phyloP scores from a whole-genome alignment of 192 early-diverging fungal genomes.

The Entrophospora sp. region DNA sequence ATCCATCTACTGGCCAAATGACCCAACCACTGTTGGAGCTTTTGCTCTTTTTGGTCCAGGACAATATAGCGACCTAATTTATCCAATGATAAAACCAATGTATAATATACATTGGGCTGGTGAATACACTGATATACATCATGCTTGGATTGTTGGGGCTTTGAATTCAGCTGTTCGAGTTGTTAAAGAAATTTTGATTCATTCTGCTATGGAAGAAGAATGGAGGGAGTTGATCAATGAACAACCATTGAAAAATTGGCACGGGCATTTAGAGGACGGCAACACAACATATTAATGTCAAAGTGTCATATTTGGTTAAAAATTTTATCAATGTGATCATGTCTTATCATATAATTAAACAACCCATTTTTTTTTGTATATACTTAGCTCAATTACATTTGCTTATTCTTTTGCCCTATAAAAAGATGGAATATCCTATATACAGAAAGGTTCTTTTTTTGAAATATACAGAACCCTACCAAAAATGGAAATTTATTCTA shows the following conservation, averaged over 20 bases:
- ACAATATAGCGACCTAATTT: conserved; percentile 15
- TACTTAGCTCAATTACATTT: too few relatives aligned
- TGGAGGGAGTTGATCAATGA: not conserved
- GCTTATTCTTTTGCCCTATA: too few relatives aligned
- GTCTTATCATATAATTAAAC: too few relatives aligned
- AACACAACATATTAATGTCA: too few relatives aligned
- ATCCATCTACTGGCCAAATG: conserved; percentile 20
- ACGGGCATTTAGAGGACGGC: not conserved
- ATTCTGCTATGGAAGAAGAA: not conserved
- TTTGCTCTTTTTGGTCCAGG: conserved; percentile 14
- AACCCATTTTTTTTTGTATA: too few relatives aligned
- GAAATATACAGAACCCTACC: too few relatives aligned
- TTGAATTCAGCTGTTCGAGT: conserved; percentile 22
- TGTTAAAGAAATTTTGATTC: not conserved
- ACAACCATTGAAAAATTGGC: not conserved
- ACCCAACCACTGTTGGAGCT: conserved; percentile 14
- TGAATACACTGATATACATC: conserved; percentile 27
- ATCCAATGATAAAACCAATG: conserved; percentile 9
- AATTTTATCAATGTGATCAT: too few relatives aligned
- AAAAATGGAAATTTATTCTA: too few relatives aligned
- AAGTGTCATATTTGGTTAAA: too few relatives aligned
- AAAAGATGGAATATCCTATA: too few relatives aligned
- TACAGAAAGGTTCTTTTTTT: too few relatives aligned
- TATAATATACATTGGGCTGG: conserved; percentile 23
- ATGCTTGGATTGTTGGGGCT: conserved; percentile 25